Percentiles rank a stretch among this genome's conserved stretches.
Conservation (phyloP, 192 early-diverging fungal species). For the Nowakowskiella sp. region DNA sequence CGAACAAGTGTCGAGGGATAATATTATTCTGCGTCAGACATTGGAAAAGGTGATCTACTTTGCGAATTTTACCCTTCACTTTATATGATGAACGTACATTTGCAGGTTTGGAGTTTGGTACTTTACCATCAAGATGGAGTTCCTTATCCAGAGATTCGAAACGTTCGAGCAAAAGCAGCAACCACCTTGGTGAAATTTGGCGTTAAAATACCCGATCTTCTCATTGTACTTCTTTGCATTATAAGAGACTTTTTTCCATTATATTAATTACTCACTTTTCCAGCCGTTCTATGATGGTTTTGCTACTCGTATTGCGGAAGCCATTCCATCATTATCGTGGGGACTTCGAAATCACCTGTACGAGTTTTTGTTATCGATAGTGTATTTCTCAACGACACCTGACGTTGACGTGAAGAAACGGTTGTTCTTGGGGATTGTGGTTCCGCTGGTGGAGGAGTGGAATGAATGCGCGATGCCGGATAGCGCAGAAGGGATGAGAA, state of each 20-base stretch:
- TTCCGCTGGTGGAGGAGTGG: slow-evolving; percentile 11
- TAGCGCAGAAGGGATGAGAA: background rate
- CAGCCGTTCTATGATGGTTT: background rate
- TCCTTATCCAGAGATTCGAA: slow-evolving; percentile 19
- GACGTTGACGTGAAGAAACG: slow-evolving; percentile 8
- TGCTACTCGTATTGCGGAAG: background rate
- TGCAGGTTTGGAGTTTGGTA: slow-evolving; percentile 16
- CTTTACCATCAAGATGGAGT: too few relatives aligned
- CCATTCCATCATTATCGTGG: background rate
- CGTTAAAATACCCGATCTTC: slow-evolving; percentile 28
- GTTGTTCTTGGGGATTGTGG: slow-evolving; percentile 12
- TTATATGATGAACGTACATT: slow-evolving; percentile 1
- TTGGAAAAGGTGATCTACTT: slow-evolving; percentile 22
- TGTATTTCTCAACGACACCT: slow-evolving; percentile 18
- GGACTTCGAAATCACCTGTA: background rate
- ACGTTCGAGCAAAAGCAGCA: slow-evolving; percentile 25
- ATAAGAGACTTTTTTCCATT: background rate
- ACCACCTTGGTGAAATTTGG: slow-evolving; percentile 26
- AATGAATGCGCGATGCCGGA: slow-evolving; percentile 4
- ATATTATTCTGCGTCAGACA: slow-evolving; percentile 1
- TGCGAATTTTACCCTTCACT: slow-evolving; percentile 22
- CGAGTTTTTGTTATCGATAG: slow-evolving; percentile 24
- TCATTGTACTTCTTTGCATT: slow-evolving; percentile 19
- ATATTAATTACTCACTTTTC: background rate
- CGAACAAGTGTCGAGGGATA: slow-evolving; percentile 24